Evolutionary conservation across 2,329 filamentous ascomycete genomes (phyloP).

Genomic region (Penicillium sp.): DNA sequence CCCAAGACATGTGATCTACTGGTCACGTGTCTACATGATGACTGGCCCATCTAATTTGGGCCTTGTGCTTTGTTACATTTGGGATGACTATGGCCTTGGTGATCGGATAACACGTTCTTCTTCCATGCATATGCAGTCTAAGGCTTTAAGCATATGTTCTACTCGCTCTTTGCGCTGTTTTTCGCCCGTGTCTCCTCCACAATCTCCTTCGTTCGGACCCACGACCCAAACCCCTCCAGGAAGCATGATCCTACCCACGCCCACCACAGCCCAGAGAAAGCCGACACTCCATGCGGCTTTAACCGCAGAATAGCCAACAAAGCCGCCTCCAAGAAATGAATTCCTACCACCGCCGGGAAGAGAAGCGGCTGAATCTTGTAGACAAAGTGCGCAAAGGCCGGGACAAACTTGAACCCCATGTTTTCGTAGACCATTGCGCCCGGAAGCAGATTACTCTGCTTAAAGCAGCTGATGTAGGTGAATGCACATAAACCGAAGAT

Average conservation of each 20-base stretch:
- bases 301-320: slow-evolving; percentile 44
- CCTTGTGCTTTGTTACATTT: too few species aligned
- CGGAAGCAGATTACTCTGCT: slow-evolving; percentile 49
- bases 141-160: too few species aligned
- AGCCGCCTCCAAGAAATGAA: slow-evolving; percentile 62
- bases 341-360: slow-evolving; percentile 52
- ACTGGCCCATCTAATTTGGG: too few species aligned
- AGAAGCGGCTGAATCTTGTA: slow-evolving; percentile 55
- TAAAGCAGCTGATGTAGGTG: slow-evolving; percentile 50
- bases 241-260: slow-evolving; percentile 49
- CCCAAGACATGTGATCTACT: not conserved
- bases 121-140: too few species aligned
- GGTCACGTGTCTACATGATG: slow-evolving; percentile 21
- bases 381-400: slow-evolving; percentile 55
- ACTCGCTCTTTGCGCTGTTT: slow-evolving; percentile 24
- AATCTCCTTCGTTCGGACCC: slow-evolving; percentile 43
- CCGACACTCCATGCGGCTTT: slow-evolving; percentile 48
- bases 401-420: slow-evolving; percentile 48
- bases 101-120: too few species aligned
- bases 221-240: slow-evolving; percentile 50
- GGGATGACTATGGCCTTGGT: too few species aligned
- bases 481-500: slow-evolving; percentile 52
- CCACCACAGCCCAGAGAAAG: slow-evolving; percentile 48
- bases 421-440: slow-evolving; percentile 48
- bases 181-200: slow-evolving; percentile 39